Percentiles rank a stretch among this genome's conserved stretches.
Evolutionary conservation across 2,329 filamentous ascomycete genomes (phyloP).

Genomic region (Aspergillus arachidicola): DNA sequence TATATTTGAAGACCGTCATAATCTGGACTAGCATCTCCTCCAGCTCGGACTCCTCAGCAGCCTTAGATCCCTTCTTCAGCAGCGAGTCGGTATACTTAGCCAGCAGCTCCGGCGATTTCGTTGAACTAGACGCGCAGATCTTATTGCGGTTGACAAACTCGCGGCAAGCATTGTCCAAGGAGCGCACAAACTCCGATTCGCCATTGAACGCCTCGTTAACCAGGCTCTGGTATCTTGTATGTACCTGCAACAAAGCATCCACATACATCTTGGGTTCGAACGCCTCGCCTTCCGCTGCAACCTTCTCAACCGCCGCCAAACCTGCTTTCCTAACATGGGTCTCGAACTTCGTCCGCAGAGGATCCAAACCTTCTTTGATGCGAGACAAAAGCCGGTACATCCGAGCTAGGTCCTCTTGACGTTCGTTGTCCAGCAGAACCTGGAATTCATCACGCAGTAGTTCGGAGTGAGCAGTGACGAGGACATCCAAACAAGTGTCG

Average conservation of each 20-base stretch:
- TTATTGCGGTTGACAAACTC: constrained; percentile 99
- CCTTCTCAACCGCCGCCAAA: constrained; percentile 84
- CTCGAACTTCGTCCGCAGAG: constrained; percentile 84
- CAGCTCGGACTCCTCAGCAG: constrained; percentile 89
- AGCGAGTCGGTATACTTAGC: constrained; percentile 95
- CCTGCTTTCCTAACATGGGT: constrained; percentile 90
- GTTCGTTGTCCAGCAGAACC: constrained; percentile 86
- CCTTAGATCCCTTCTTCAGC: constrained; percentile 85
- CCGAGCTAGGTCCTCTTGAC: constrained; percentile 89
- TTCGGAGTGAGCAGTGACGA: constrained; percentile 84
- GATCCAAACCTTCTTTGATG: constrained; percentile 89
- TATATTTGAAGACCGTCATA: constrained; percentile 99
- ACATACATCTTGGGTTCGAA: constrained; percentile 97
- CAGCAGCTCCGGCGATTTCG: constrained; percentile 89
- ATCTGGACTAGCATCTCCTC: constrained; percentile 87
- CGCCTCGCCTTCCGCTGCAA: constrained; percentile 82
- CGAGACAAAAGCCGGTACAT: constrained; percentile 93
- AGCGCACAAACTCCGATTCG: constrained; percentile 94
- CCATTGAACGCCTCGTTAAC: constrained; percentile 92
- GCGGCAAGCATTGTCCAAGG: constrained; percentile 92
- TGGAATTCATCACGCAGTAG: constrained; percentile 97
- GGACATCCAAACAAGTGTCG: constrained; percentile 81
- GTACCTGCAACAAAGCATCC: constrained; percentile 89
- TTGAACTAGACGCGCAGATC: constrained; percentile 90
- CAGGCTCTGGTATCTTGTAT: constrained; percentile 87